phyloP scores from a whole-genome alignment of 2,329 filamentous ascomycete genomes.

The Teratosphaeria zuluensis region DNA sequence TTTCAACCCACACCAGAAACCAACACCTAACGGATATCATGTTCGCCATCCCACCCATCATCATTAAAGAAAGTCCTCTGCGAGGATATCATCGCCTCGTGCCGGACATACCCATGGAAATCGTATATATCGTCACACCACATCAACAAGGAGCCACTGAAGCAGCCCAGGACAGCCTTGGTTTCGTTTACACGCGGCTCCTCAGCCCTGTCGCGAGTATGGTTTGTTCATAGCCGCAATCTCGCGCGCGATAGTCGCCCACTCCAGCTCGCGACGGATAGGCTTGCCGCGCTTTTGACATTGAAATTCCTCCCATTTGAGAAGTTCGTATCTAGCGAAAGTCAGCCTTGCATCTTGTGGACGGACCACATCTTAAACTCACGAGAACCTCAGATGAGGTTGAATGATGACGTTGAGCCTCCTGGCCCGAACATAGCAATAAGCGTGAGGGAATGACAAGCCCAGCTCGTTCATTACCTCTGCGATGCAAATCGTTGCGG shows the following conservation, averaged over 20 bases:
- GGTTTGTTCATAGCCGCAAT: constrained; percentile 94
- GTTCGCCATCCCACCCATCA: not conserved
- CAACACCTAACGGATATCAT: not conserved
- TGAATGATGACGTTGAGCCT: constrained; percentile 97
- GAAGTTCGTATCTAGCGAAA: constrained; percentile 58
- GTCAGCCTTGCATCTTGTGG: constrained; percentile 2
- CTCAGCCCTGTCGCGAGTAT: constrained; percentile 57
- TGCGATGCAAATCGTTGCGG: constrained; percentile 97
- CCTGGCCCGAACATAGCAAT: constrained; percentile 89
- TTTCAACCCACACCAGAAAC: not conserved
- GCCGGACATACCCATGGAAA: not conserved
- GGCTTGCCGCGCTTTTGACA: constrained; percentile 45
- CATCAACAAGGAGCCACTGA: not conserved
- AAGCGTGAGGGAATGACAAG: constrained; percentile 81
- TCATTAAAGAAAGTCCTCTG: not conserved
- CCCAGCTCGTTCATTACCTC: constrained; percentile 81
- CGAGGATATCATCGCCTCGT: not conserved
- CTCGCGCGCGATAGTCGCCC: constrained; percentile 78
- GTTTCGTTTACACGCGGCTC: not conserved
- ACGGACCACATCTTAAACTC: constrained; percentile 12
- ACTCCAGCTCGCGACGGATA: constrained; percentile 74
- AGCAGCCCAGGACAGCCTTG: not conserved
- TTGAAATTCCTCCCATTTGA: constrained; percentile 88
- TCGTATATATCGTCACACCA: not conserved
- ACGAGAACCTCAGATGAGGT: constrained; percentile 86